Conservation (phyloP, 1,284 basidiomycete species). For the Rhodotorula sp. region DNA sequence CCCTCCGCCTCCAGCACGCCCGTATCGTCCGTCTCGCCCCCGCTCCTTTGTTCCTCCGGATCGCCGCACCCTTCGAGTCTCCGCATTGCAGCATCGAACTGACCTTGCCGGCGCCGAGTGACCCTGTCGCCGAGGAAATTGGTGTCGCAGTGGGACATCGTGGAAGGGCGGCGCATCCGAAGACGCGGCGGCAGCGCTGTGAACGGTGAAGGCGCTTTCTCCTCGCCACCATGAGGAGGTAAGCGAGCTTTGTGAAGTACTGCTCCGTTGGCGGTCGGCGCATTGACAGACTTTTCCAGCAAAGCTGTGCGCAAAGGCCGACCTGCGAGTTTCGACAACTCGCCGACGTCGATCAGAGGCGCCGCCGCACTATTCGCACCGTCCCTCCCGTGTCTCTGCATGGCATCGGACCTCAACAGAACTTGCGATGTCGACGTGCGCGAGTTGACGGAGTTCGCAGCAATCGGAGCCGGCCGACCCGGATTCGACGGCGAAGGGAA, state of each 20-base stretch:
- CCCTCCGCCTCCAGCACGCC: conserved; percentile 28
- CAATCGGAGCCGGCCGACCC: conserved; percentile 4
- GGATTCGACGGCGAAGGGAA: conserved; percentile 16
- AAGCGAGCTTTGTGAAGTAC: conserved; percentile 11
- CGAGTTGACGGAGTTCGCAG: conserved; percentile 8
- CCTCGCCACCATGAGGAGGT: neutral
- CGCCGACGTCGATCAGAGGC: neutral
- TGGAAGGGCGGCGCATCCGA: conserved; percentile 3
- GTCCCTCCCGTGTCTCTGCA: neutral
- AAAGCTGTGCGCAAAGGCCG: too few relatives aligned
- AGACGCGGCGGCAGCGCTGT: conserved; percentile 36
- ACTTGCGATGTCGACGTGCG: conserved; percentile 11
- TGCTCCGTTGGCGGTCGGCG: conserved; percentile 4
- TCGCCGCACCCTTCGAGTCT: conserved; percentile 27
- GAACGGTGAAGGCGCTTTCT: conserved; percentile 28
- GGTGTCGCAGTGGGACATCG: conserved; percentile 6
- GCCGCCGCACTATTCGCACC: neutral
- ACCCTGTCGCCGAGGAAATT: conserved; percentile 16
- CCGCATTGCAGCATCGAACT: conserved; percentile 32
- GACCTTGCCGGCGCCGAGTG: conserved; percentile 24
- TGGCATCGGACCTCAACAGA: too few relatives aligned
- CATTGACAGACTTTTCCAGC: neutral
- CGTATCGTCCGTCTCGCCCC: conserved; percentile 26
- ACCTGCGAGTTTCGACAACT: too few relatives aligned
- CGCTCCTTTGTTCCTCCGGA: conserved; percentile 20